Conservation (phyloP, 2,329 filamentous ascomycete species). For the Lasiodiplodia citricola region DNA sequence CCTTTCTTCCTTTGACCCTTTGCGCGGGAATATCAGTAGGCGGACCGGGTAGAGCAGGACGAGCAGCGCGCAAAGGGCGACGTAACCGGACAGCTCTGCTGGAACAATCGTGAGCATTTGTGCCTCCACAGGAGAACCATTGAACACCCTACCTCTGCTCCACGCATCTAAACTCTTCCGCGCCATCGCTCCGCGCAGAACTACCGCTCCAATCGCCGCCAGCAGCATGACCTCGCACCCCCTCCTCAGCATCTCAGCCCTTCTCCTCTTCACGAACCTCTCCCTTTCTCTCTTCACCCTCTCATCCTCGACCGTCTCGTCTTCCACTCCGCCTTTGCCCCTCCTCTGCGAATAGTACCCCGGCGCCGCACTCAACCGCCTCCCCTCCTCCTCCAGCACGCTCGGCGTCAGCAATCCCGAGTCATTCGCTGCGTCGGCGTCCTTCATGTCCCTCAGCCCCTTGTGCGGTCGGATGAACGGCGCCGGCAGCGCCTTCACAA, state of each 20-base stretch:
- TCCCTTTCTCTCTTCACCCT: conserved; percentile 55
- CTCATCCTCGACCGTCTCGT: conserved; percentile 35
- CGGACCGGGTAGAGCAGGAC: conserved; percentile 46
- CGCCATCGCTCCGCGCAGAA: conserved; percentile 45
- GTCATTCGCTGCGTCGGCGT: conserved; percentile 34
- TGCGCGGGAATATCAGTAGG: conserved; percentile 34
- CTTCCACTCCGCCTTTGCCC: conserved; percentile 6
- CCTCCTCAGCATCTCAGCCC: conserved; percentile 82
- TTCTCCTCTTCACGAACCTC: conserved; percentile 82
- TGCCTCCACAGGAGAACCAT: conserved; percentile 13
- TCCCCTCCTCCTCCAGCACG: conserved; percentile 54
- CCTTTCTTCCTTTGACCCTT: background rate
- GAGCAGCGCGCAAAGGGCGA: conserved; percentile 38
- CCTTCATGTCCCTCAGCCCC: conserved; percentile 67
- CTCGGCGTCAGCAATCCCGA: conserved; percentile 52
- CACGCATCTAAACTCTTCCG: conserved; percentile 40
- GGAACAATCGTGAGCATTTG: conserved; percentile 32
- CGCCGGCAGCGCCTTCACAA: conserved; percentile 83
- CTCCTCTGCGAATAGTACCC: conserved; percentile 42
- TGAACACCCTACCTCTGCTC: conserved; percentile 44
- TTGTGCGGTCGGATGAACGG: conserved; percentile 76
- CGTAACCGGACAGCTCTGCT: conserved; percentile 50
- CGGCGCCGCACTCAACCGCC: conserved; percentile 36
- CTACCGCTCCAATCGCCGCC: conserved; percentile 56
- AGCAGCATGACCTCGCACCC: conserved; percentile 61